These are phyloP conservation scores for Tilletia setariae DNA, from an alignment of 1,284 basidiomycete species.

Conservation along the genomic window DNA sequence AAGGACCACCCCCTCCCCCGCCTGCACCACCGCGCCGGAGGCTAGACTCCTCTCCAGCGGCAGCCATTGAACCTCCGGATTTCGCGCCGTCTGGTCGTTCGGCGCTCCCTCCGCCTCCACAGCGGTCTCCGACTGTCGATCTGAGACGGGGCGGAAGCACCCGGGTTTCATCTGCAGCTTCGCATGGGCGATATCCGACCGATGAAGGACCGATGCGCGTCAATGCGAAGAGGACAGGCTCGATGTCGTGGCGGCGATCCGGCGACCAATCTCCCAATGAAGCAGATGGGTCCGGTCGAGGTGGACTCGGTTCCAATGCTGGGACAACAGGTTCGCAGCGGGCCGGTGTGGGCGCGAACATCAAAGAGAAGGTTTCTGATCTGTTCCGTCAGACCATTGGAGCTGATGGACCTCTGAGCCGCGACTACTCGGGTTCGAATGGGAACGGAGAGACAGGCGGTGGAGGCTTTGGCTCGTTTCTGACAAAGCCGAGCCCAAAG, in stretches of 20 bases:
- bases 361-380: conserved; percentile 13
- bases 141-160: conserved; percentile 24
- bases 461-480: conserved; percentile 16
- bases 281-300: no score
- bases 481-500: conserved; percentile 22
- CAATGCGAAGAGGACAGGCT: neutral
- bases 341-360: neutral
- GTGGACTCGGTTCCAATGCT: no score
- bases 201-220: neutral
- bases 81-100: conserved; percentile 24
- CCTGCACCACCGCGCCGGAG: conserved; percentile 30
- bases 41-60: conserved; percentile 45
- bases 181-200: conserved; percentile 1
- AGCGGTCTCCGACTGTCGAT: conserved; percentile 4
- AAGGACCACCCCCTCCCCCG: conserved; percentile 27
- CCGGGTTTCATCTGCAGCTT: conserved; percentile 12
- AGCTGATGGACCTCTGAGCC: conserved; percentile 11
- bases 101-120: neutral
- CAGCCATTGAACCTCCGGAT: conserved; percentile 22
- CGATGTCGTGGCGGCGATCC: conserved; percentile 5
- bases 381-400: conserved; percentile 12
- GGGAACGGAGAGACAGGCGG: conserved; percentile 22
- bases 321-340: neutral
- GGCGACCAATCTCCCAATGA: no score
- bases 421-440: neutral